Base-by-base conservation (phyloP, 768 basidiomycete genomes). In the Agaricus sinodeliciosus region DNA sequence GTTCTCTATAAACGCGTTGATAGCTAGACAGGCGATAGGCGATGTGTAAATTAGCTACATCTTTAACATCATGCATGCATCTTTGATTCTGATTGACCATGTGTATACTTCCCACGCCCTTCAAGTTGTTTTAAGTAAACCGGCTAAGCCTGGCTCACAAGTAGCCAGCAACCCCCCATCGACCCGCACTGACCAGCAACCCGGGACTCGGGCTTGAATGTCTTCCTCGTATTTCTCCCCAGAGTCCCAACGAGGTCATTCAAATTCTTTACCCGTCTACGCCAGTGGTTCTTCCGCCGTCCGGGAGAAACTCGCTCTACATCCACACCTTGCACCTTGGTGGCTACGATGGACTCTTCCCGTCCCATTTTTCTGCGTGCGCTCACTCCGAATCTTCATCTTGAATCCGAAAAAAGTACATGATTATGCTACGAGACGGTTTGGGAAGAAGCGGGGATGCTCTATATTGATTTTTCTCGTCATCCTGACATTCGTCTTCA, bases 341-440 rank as follows among this genome's bases (percentile, higher is more conserved):
- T 78, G 81, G 48, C 65, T 83, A 43, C 72, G 78, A 28, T 60
- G 87, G 42, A 76, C 77, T 36, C 57, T 89, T 39, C 75, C 80
- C 43, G 74, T 89, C 47, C 84, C 85, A 11, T 78, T 81, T 51
- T 64, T 82, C 12, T 76, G 68, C 54, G 71, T 76, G 15, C 83
- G 81, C 55, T 70, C 75, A 37, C 61, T 85, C 13, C 80, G 79
- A 13, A 58, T 90, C 45, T 73, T 76, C 60, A 58, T 85, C 48
- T 81, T 80, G 54, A 86, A 88, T 63, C 73, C 82, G 18, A 66
- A 72, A 16, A 78, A 79, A 58, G 61, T 88, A 54, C 80, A 85
- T 66, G 76, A 80, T 43, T 73, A 75, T 59, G 73, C 71, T 55
- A 66, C 80, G 50, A 65, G 75, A 47, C 81, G 79, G 45, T 79